Evolutionary conservation across 2,329 filamentous ascomycete genomes (phyloP), one percentile per base, ranked within the genome.

Genomic region (Leptographium procerum): DNA sequence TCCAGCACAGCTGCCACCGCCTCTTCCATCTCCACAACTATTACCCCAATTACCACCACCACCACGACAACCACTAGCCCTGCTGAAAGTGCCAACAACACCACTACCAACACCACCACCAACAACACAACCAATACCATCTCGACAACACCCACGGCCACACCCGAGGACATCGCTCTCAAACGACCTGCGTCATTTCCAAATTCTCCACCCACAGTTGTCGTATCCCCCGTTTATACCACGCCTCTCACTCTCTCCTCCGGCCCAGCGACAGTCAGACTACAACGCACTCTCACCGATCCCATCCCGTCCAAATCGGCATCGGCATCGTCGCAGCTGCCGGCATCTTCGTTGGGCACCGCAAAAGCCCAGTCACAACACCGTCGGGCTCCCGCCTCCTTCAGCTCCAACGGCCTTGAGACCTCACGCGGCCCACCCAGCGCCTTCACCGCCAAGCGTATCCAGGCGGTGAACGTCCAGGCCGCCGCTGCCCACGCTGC

Each of bases 121-220:
- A 59, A 62, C 51, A 64, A 62, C 56, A 55, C 64, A 57, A 22
- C 61, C 55, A 59, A 43, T 50, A 8, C 11, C 24, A 29, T 19
- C 47, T 29, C 47, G 13, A 50, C 59, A 2, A 45, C 57, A 6
- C 52, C 57, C 13, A 40, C 59, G 7, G 43, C 56, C 8, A 11
- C 52, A 19, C n/a, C 40, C 19, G 40, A 19, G 16, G 40, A 8
- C 55, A 56, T 65, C 58, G 62, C 65, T 57, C 64, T 69, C 36
- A 68, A 68, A 56, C 71, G 70, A 61, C 71, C 71, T 43, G 69
- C 72, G 29, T 69, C 72, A 55, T 74, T 74, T 55, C 68, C 72
- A 59, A 70, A 71, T 45, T 68, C 69, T 22, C 65, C 65, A 33
- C 60, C 60, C n/a, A 61, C 34, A 19, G 60, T 61, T 33, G 28